Evolutionary conservation across 306 rosid species (phyloP).

Genomic region (Trichosanthes truncata): DNA sequence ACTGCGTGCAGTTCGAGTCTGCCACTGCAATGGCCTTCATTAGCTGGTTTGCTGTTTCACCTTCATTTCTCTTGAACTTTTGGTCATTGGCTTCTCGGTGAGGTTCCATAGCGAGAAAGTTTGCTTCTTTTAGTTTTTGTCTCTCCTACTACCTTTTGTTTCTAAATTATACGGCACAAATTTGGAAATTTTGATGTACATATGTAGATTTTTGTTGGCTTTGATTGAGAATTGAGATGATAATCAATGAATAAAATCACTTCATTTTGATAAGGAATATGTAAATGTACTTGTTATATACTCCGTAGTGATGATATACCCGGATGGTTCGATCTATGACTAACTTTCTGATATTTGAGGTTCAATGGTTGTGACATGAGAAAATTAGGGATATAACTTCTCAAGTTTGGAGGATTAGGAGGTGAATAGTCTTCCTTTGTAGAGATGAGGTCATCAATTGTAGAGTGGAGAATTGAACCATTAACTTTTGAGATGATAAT

Average conservation of each 20-base stretch:
- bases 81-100: slow-evolving; percentile 32
- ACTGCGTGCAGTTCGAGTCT: slow-evolving; percentile 24
- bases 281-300: neutral
- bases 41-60: slow-evolving; percentile 35
- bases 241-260: neutral
- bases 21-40: slow-evolving; percentile 42
- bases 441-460: neutral
- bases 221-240: slow-evolving; percentile 3
- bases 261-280: neutral
- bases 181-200: slow-evolving; percentile 10
- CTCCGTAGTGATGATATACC: neutral
- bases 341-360: neutral
- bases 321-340: neutral
- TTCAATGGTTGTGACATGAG: neutral
- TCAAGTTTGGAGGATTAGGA: neutral
- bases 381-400: neutral
- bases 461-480: too few species aligned
- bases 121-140: neutral
- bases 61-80: slow-evolving; percentile 33
- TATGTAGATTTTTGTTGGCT: neutral
- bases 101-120: neutral
- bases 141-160: neutral
- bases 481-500: too few species aligned
- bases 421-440: neutral
- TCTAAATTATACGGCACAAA: neutral